These are phyloP conservation scores for Talaromyces sp. DNA, from an alignment of 2,329 filamentous ascomycete species.

Conservation along the genomic window DNA sequence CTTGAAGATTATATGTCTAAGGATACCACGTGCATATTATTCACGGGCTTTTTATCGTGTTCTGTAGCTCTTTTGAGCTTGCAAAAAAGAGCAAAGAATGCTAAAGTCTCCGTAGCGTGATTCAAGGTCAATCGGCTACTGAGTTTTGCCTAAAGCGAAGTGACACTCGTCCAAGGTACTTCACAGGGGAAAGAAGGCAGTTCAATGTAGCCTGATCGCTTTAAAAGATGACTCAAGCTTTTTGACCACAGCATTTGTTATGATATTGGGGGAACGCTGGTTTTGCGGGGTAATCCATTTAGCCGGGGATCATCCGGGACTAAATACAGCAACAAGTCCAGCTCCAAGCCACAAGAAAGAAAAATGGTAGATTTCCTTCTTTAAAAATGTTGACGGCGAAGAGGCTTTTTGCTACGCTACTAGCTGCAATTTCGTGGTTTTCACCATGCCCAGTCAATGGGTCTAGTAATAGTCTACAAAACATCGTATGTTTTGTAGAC, in stretches of 20 bases:
- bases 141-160: background rate
- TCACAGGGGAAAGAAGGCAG: too few relatives aligned
- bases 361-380: background rate
- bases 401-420: background rate
- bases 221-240: background rate
- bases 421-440: background rate
- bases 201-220: background rate
- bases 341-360: background rate
- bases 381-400: background rate
- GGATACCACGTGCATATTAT: too few relatives aligned
- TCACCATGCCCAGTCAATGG: background rate
- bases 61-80: too few relatives aligned
- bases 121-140: background rate
- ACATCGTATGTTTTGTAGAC: background rate
- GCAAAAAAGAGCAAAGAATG: background rate
- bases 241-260: background rate
- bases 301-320: background rate
- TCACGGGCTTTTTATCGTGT: too few relatives aligned
- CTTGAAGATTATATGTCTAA: too few relatives aligned
- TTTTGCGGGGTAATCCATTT: slow-evolving; percentile 1
- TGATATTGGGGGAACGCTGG: background rate
- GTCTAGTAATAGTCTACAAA: background rate
- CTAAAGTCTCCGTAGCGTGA: background rate
- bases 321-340: background rate
- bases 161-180: background rate